phyloP scores from a whole-genome alignment of 1,284 basidiomycete species.

The Takashimella koratensis region DNA sequence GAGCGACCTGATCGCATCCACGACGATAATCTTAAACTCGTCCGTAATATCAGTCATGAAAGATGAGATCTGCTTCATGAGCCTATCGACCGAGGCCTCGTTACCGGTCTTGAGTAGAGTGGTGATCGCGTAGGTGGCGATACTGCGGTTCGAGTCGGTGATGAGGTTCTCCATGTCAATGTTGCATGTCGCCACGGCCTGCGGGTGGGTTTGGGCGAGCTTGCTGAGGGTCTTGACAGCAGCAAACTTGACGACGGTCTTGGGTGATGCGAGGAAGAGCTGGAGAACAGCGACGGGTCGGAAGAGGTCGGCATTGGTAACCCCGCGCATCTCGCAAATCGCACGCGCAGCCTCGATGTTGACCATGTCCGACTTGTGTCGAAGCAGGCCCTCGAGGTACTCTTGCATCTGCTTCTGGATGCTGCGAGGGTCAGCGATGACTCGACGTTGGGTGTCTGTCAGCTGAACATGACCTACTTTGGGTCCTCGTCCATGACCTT shows the following conservation, averaged over 20 bases:
- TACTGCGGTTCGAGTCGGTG: conserved; percentile 90
- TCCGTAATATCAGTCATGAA: conserved; percentile 99
- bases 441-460: no score
- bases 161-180: conserved; percentile 97
- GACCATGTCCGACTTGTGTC: conserved; percentile 99
- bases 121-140: conserved; percentile 98
- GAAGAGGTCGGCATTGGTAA: conserved; percentile 71
- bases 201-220: conserved; percentile 76
- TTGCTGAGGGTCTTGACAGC: conserved; percentile 92
- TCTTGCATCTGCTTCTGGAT: conserved; percentile 90
- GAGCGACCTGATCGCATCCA: conserved; percentile 95
- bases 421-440: conserved; percentile 52
- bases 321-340: conserved; percentile 91
- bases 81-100: conserved; percentile 94
- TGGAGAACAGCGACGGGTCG: conserved; percentile 88
- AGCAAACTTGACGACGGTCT: conserved; percentile 92
- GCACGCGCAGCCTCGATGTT: conserved; percentile 97
- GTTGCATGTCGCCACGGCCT: conserved; percentile 88
- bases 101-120: conserved; percentile 99
- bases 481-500: conserved; percentile 98
- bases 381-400: conserved; percentile 88
- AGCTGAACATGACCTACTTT: conserved; percentile 62
- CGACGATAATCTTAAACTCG: conserved; percentile 99
- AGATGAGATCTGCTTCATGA: conserved; percentile 98
- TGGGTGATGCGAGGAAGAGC: conserved; percentile 88